phyloP scores from a whole-genome alignment of 1,284 basidiomycete genomes.

The Cutaneotrichosporon mucoides region DNA sequence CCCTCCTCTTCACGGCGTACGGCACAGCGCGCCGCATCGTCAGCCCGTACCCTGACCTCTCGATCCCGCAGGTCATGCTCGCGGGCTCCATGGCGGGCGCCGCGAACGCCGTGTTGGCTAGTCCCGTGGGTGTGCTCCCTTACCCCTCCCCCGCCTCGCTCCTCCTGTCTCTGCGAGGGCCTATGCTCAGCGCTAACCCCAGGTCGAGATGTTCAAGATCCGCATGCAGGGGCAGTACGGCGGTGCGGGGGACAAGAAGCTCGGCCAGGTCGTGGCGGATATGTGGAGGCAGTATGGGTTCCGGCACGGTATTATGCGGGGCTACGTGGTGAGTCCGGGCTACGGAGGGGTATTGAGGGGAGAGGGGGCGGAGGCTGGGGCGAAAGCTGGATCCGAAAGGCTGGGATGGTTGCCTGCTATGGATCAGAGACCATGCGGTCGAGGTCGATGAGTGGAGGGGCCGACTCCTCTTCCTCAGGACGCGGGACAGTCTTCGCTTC shows the following conservation, averaged over 20 bases:
- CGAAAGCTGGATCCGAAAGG: not conserved
- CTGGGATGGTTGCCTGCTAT: not conserved
- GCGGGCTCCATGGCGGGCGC: conserved; percentile 91
- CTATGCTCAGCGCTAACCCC: not conserved
- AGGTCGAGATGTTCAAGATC: conserved; percentile 61
- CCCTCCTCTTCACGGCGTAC: conserved; percentile 87
- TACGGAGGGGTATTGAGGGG: not conserved
- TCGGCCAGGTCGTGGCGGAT: conserved; percentile 66
- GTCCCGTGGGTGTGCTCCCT: conserved; percentile 59
- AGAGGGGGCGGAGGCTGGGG: not conserved
- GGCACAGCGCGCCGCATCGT: conserved; percentile 73
- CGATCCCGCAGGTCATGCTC: conserved; percentile 69
- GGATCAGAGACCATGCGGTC: too few species aligned
- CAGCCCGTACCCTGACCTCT: conserved; percentile 79
- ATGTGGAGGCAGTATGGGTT: conserved; percentile 85
- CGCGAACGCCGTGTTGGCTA: conserved; percentile 78
- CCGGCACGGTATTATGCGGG: conserved; percentile 83
- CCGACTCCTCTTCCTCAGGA: too few species aligned
- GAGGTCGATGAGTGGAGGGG: not conserved
- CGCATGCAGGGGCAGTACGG: conserved; percentile 78
- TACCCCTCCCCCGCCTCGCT: too few species aligned
- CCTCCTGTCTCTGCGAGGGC: too few species aligned
- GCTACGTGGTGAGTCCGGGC: conserved; percentile 72
- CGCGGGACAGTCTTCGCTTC: too few species aligned
- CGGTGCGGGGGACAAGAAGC: conserved; percentile 65